A percentile compares a stretch with the other conserved stretches of the same genome.
phyloP scores from a whole-genome alignment of 2,329 filamentous ascomycete species.

The Exophiala xenobiotica region DNA sequence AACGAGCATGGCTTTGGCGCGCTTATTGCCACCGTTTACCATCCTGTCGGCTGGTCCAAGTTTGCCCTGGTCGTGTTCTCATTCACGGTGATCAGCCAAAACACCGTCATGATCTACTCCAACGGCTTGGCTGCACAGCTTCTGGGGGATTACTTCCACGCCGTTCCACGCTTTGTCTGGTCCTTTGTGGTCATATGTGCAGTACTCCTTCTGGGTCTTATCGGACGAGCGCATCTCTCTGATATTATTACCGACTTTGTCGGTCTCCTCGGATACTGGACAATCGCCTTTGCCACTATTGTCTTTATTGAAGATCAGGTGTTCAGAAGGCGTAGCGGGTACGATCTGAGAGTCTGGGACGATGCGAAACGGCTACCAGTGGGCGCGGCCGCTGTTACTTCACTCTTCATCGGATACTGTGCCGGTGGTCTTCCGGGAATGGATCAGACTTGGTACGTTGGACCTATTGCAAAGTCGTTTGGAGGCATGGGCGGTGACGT shows the following conservation, averaged over 20 bases:
- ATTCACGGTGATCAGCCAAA: slow-evolving; percentile 36
- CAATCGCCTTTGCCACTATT: slow-evolving; percentile 47
- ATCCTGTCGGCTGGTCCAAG: slow-evolving; percentile 50
- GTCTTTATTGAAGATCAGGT: slow-evolving; percentile 46
- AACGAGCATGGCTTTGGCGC: slow-evolving; percentile 50
- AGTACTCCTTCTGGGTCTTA: slow-evolving; percentile 45
- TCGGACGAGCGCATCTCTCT: slow-evolving; percentile 44
- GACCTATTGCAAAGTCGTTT: slow-evolving; percentile 59
- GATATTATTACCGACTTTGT: slow-evolving; percentile 48
- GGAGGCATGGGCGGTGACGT: slow-evolving; percentile 48
- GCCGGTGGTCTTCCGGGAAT: slow-evolving; percentile 63
- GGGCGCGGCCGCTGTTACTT: slow-evolving; percentile 59
- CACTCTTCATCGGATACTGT: slow-evolving; percentile 66
- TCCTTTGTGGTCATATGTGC: slow-evolving; percentile 45
- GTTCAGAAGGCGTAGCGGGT: slow-evolving; percentile 45
- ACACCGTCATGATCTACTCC: slow-evolving; percentile 45
- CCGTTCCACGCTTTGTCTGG: slow-evolving; percentile 53
- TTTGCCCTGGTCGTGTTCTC: slow-evolving; percentile 41
- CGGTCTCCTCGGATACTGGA: slow-evolving; percentile 49
- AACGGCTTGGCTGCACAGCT: slow-evolving; percentile 48
- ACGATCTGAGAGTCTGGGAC: slow-evolving; percentile 59
- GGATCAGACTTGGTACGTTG: slow-evolving; percentile 68
- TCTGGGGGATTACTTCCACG: slow-evolving; percentile 50
- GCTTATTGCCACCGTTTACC: slow-evolving; percentile 46
- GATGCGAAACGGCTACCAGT: slow-evolving; percentile 58